phyloP scores from a whole-genome alignment of 805 yeast genomes.

The Sugiyamaella chiloensis region DNA sequence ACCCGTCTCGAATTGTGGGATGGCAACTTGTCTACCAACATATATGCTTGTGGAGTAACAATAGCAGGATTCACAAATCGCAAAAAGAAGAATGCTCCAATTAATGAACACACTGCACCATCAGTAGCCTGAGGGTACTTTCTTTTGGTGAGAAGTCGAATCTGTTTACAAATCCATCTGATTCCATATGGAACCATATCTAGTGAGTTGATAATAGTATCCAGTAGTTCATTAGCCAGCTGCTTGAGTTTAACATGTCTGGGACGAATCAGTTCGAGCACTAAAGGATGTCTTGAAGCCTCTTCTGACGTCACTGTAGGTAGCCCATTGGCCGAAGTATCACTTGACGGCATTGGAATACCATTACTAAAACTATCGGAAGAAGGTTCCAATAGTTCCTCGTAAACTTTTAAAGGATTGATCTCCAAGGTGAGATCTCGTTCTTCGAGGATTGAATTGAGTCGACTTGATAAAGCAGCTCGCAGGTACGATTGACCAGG shows the following conservation, averaged over 20 bases:
- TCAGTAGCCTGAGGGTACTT: slow-evolving; percentile 58
- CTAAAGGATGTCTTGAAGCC: slow-evolving; percentile 31
- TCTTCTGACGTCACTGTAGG: slow-evolving; percentile 30
- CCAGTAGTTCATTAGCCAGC: slow-evolving; percentile 37
- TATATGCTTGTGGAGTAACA: slow-evolving; percentile 73
- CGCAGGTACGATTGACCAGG: slow-evolving; percentile 39
- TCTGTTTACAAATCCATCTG: slow-evolving; percentile 67
- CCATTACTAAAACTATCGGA: slow-evolving; percentile 10
- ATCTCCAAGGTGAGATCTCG: slow-evolving; percentile 32
- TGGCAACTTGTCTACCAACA: slow-evolving; percentile 35
- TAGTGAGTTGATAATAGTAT: slow-evolving; percentile 54
- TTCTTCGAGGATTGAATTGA: slow-evolving; percentile 29
- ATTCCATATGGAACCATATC: slow-evolving; percentile 67
- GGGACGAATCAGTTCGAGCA: slow-evolving; percentile 29
- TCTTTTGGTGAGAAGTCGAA: slow-evolving; percentile 48
- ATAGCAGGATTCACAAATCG: slow-evolving; percentile 85
- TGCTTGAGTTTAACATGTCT: slow-evolving; percentile 26
- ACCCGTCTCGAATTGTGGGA: slow-evolving; percentile 54
- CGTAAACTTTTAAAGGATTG: slow-evolving; percentile 34
- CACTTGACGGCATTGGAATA: background rate
- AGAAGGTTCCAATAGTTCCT: slow-evolving; percentile 27
- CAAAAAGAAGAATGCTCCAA: slow-evolving; percentile 83
- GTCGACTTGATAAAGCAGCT: slow-evolving; percentile 28
- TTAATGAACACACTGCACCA: slow-evolving; percentile 39
- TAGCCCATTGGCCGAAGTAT: slow-evolving; percentile 6